phyloP scores from a whole-genome alignment of 2,329 filamentous ascomycete species.

The Rutstroemia sydowiana region DNA sequence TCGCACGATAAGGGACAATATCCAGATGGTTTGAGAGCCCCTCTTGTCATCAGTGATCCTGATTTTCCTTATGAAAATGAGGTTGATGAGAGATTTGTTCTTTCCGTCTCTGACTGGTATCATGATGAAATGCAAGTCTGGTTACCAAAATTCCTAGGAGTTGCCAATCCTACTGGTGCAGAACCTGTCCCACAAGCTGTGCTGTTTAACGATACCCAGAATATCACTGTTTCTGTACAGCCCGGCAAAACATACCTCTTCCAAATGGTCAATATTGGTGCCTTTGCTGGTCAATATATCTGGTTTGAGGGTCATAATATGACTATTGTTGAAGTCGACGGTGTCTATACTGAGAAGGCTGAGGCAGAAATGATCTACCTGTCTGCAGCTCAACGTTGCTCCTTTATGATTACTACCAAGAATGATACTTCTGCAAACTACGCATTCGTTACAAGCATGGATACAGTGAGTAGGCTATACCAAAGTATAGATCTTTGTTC shows the following conservation, averaged over 20 bases:
- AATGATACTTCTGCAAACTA: conserved; percentile 57
- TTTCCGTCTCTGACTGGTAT: conserved; percentile 56
- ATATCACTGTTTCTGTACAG: conserved; percentile 50
- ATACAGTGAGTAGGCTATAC: conserved; percentile 34
- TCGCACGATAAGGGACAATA: conserved; percentile 48
- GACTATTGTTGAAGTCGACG: conserved; percentile 66
- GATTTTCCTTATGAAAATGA: conserved; percentile 39
- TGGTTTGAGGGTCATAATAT: conserved; percentile 63
- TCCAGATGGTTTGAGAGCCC: conserved; percentile 50
- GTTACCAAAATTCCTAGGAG: conserved; percentile 36
- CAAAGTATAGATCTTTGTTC: neutral
- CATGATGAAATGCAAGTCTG: conserved; percentile 46
- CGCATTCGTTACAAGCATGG: conserved; percentile 62
- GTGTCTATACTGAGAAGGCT: conserved; percentile 53
- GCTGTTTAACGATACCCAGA: conserved; percentile 63
- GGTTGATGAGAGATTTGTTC: conserved; percentile 46
- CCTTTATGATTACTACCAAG: conserved; percentile 55
- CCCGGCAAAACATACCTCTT: conserved; percentile 67
- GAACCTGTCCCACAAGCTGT: conserved; percentile 59
- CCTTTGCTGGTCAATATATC: conserved; percentile 60
- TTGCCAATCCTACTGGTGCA: conserved; percentile 42
- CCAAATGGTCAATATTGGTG: conserved; percentile 65
- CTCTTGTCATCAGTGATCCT: conserved; percentile 49
- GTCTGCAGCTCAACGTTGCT: conserved; percentile 58
- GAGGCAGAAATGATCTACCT: conserved; percentile 59